Base-by-base conservation (phyloP, 106 monocot species). In the Allium sativum region DNA sequence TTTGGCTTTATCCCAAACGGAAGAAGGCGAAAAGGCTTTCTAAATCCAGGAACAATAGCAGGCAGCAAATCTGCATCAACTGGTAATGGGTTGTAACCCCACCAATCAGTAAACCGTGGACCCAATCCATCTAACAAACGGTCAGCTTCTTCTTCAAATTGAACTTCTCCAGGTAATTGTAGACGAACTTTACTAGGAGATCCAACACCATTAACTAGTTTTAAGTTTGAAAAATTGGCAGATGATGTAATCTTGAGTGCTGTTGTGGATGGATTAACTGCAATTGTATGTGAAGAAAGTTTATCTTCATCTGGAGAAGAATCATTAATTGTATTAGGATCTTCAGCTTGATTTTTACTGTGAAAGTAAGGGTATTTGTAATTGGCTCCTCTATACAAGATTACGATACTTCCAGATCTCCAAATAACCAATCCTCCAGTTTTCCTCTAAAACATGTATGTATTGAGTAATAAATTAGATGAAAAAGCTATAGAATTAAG, bases 391-490 rank as follows among this genome's bases (percentile, higher is more conserved):
- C 98, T 87, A 64, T 98, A 98, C 41, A 98, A 67, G 17, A 98
- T 75, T 20, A 98, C 78, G 65, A 81, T 70, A 70, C 82, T 88
- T 72, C 92, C 98, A 56, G 98, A 88, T 71, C 98, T 80, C 98
- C 98, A 98, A 65, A 98, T 64, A 78, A 98, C 98, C 40, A 98
- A 65, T 51, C 98, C 98, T 41, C 98, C 98, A 63, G 98, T 98
- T 88, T 98, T 98, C 58, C 80, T 98, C 98, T 96, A 65, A 63
- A 62, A 69, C 10, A 31, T 31, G 31, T 31, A 31, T 31, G 31
- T 31, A 31, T 31, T 3, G 31, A 31, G 31, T 31, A 31, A 31
- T 31, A 31, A 31, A 31, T 31, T 31, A 31, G 31, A 31, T 31
- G 31, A 31, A 31, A 31, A 31, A 5, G 31, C 31, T 31, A 1